These are phyloP conservation scores for Celoporthe dispersa DNA, from an alignment of 2,329 filamentous ascomycete species.

Conservation along the genomic window DNA sequence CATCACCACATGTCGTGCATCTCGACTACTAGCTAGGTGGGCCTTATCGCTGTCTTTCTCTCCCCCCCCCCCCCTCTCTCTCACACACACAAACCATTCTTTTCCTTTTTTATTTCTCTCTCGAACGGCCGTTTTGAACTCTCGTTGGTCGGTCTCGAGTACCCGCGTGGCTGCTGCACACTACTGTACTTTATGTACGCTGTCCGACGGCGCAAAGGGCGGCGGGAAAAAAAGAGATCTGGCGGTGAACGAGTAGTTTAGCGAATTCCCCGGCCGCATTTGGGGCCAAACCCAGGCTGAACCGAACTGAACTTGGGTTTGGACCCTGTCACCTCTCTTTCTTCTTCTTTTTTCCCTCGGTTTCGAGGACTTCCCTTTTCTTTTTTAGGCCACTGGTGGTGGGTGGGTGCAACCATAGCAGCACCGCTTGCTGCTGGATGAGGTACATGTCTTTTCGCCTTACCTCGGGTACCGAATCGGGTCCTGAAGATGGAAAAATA, in stretches of 20 bases:
- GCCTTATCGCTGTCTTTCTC: not conserved
- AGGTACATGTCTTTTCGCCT: not conserved
- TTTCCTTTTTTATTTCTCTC: not conserved
- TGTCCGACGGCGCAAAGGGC: conserved; percentile 24
- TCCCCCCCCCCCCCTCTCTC: no score
- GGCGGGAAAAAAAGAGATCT: conserved; percentile 13
- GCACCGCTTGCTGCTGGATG: not conserved
- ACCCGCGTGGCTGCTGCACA: not conserved
- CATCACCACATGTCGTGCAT: conserved; percentile 20
- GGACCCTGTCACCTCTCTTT: not conserved
- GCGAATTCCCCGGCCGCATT: conserved; percentile 16
- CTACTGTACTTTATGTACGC: not conserved
- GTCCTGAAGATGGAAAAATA: not conserved
- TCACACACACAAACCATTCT: no score
- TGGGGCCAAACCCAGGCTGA: not conserved
- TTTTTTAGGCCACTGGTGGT: not conserved
- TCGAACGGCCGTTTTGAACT: not conserved
- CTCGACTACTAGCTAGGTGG: not conserved
- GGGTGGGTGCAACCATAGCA: not conserved
- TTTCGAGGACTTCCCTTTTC: not conserved
- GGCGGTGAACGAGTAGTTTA: conserved; percentile 25
- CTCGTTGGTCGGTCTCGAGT: conserved; percentile 2
- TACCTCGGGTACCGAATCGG: not conserved
- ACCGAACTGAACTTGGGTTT: not conserved
- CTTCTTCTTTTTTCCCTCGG: not conserved